These are phyloP conservation scores for Nannochloropsis gaditana DNA, from an alignment of 108 stramenopile species.

Conservation along the genomic window DNA sequence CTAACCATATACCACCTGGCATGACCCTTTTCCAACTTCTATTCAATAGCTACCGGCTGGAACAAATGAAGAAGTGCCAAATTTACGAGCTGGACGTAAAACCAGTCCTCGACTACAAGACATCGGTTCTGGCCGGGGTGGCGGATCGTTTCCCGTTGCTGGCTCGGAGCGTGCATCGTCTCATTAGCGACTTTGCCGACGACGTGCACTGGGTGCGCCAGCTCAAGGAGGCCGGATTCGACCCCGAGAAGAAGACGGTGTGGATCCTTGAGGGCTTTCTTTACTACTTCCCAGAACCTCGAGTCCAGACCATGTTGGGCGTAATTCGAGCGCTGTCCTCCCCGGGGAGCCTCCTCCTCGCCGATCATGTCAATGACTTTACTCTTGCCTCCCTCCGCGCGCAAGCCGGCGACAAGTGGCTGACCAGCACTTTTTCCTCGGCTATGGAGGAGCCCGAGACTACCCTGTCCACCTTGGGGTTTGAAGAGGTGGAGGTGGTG, in stretches of 20 bases:
- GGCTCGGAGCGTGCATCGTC: neutral
- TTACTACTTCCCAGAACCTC: neutral
- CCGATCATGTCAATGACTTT: neutral
- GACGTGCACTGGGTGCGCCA: neutral
- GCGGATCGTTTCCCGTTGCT: neutral
- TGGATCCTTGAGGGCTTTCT: neutral
- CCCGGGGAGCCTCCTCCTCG: neutral
- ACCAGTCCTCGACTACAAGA: neutral
- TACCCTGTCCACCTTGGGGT: neutral
- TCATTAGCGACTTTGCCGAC: neutral
- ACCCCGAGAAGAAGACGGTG: neutral
- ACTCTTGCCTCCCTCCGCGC: neutral
- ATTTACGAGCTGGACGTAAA: neutral
- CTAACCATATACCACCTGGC: no score
- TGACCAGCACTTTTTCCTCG: neutral
- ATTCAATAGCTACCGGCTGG: neutral
- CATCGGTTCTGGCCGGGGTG: neutral
- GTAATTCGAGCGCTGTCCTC: neutral
- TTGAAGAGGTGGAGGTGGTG: neutral
- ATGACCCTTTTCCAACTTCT: neutral
- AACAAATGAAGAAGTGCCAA: neutral
- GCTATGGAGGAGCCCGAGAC: neutral
- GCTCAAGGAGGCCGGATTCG: neutral
- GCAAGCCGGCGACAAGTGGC: neutral
- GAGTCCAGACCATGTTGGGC: neutral